phyloP scores from a whole-genome alignment of 2,329 filamentous ascomycete genomes.

The Fusarium verrucosum region DNA sequence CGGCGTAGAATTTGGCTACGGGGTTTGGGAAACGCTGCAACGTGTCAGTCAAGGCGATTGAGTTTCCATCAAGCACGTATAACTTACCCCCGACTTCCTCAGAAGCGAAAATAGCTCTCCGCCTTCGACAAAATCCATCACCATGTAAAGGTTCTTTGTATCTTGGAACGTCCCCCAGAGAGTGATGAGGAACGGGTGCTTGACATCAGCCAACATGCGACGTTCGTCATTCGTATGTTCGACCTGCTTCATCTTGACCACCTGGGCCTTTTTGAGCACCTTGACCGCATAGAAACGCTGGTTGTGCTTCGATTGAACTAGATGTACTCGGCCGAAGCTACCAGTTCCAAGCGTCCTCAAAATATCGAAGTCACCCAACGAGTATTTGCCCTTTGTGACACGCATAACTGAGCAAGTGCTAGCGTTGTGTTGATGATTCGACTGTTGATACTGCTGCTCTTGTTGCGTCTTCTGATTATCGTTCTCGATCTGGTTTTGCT shows the following conservation, averaged over 20 bases:
- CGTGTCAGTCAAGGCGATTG: conserved; percentile 11
- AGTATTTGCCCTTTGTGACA: conserved; percentile 97
- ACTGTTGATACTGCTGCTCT: conserved; percentile 42
- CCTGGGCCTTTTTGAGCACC: conserved; percentile 97
- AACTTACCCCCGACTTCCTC: conserved; percentile 85
- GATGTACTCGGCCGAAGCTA: conserved; percentile 94
- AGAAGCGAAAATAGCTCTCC: conserved; percentile 96
- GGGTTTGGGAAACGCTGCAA: conserved; percentile 94
- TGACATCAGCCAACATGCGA: conserved; percentile 93
- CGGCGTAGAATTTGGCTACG: conserved; percentile 98
- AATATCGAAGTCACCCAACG: conserved; percentile 87
- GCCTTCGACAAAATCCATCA: conserved; percentile 99
- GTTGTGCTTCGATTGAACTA: conserved; percentile 98
- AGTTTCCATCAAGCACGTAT: background rate
- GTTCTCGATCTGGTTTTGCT: conserved; percentile 1
- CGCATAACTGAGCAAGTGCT: conserved; percentile 57
- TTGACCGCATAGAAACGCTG: conserved; percentile 98
- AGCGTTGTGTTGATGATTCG: conserved; percentile 47
- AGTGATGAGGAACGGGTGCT: conserved; percentile 97
- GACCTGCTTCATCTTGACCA: conserved; percentile 99
- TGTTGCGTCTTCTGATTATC: conserved; percentile 29
- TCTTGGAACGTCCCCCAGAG: conserved; percentile 99
- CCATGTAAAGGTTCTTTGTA: conserved; percentile 96
- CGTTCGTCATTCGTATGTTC: conserved; percentile 99
- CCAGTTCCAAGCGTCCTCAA: conserved; percentile 93